Evolutionary conservation across 2,329 filamentous ascomycete genomes (phyloP).

Genomic region (Colletotrichum sp.): DNA sequence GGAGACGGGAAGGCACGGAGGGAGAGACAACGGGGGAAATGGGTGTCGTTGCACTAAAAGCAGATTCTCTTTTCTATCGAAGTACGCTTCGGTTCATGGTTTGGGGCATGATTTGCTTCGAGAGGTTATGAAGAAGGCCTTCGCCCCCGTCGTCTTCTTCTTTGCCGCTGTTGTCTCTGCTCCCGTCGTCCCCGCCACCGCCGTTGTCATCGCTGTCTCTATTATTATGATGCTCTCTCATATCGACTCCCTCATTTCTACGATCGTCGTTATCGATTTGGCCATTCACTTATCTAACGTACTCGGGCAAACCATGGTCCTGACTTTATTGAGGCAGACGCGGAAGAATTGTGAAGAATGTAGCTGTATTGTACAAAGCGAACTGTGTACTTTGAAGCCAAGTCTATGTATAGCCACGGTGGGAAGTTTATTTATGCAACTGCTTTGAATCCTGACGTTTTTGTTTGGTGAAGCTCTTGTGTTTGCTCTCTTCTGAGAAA

Average conservation of each 20-base stretch:
- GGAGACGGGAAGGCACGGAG: neutral
- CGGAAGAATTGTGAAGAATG: neutral
- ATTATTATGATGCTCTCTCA: neutral
- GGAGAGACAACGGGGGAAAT: fast-evolving
- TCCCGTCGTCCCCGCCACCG: fast-evolving
- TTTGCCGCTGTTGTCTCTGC: no score
- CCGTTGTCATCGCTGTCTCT: neutral
- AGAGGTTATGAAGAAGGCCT: fast-evolving
- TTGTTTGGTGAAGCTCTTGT: neutral
- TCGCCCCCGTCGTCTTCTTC: no score
- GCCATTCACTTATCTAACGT: fast-evolving
- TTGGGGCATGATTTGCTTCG: fast-evolving
- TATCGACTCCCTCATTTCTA: fast-evolving
- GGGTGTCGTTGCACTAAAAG: no score
- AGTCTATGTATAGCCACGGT: neutral
- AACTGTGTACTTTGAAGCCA: neutral
- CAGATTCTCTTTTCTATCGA: no score
- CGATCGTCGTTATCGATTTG: fast-evolving
- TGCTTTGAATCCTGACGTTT: fast-evolving
- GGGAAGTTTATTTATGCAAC: neutral
- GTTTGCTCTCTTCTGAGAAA: fast-evolving
- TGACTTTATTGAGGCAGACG: fast-evolving
- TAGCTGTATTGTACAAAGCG: neutral
- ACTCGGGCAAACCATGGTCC: neutral
- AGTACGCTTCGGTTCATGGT: fast-evolving